Evolutionary conservation across 1,284 basidiomycete species (phyloP).

Genomic region (Malassezia furfur): DNA sequence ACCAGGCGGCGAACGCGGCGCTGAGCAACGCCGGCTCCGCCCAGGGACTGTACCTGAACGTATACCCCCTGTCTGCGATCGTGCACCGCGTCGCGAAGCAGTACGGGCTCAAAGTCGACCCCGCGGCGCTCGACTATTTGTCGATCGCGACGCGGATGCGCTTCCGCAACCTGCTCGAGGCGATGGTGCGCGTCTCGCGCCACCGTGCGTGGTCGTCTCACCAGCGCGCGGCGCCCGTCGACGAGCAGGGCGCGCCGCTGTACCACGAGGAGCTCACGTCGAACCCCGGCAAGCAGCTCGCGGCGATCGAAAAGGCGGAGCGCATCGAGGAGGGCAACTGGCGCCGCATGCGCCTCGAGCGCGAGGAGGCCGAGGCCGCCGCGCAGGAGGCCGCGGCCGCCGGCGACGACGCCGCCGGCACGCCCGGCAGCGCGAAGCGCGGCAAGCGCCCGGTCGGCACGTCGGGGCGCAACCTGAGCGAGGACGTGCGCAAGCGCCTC

Average conservation of each 20-base stretch:
- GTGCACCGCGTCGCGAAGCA: constrained; percentile 29
- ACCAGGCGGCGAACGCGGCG: constrained; percentile 12
- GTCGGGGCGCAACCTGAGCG: constrained; percentile 39
- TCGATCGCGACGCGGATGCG: constrained; percentile 37
- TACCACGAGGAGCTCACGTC: constrained; percentile 39
- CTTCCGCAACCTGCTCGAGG: constrained; percentile 41
- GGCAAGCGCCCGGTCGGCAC: constrained; percentile 29
- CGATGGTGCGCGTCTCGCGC: constrained; percentile 39
- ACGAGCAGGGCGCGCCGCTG: constrained; percentile 23
- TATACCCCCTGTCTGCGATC: constrained; percentile 35
- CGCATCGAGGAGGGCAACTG: constrained; percentile 36
- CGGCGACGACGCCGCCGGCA: constrained; percentile 20
- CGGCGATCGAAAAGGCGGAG: constrained; percentile 42
- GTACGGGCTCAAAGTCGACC: constrained; percentile 39
- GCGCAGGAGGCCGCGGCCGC: constrained; percentile 19
- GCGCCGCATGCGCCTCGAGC: constrained; percentile 28
- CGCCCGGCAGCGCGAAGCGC: constrained; percentile 20
- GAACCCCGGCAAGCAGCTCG: constrained; percentile 37
- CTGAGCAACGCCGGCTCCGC: constrained; percentile 19
- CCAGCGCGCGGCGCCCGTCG: constrained; percentile 33
- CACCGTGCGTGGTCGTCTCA: constrained; percentile 44
- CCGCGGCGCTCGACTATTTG: constrained; percentile 41
- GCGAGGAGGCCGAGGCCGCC: constrained; percentile 34
- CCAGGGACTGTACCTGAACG: constrained; percentile 34
- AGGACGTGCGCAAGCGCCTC: constrained; percentile 40